Evolutionary conservation across 805 yeast species (phyloP).

Genomic region (Metschnikowia bowlesiae): DNA sequence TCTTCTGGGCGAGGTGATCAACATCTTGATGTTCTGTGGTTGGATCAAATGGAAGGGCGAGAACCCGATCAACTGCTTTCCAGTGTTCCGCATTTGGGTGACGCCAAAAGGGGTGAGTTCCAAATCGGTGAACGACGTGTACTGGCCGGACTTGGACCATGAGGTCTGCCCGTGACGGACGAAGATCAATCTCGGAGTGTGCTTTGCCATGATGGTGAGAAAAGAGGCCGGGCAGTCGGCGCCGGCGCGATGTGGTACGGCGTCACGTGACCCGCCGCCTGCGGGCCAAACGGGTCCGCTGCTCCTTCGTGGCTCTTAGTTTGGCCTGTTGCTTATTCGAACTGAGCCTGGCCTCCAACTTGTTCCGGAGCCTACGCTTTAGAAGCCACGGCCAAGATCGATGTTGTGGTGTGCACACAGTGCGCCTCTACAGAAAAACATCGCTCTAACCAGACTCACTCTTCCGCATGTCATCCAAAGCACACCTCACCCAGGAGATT

Average conservation of each 20-base stretch:
- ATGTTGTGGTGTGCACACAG: neutral
- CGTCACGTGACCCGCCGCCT: neutral
- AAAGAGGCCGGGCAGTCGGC: neutral
- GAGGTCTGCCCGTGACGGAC: conserved; percentile 90
- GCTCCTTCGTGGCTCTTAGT: too few relatives aligned
- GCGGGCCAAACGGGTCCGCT: too few relatives aligned
- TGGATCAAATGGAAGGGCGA: conserved; percentile 52
- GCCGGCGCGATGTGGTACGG: neutral
- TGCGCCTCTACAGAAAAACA: neutral
- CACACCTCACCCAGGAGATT: conserved; percentile 52
- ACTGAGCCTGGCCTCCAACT: neutral
- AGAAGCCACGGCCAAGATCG: neutral
- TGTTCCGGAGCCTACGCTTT: neutral
- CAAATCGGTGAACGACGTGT: conserved; percentile 82
- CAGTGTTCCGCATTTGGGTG: conserved; percentile 70
- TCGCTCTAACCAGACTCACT: neutral
- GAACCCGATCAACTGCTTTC: conserved; percentile 59
- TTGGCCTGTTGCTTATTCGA: neutral
- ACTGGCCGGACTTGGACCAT: conserved; percentile 93
- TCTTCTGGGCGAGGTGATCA: conserved; percentile 75
- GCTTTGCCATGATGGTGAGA: conserved; percentile 10
- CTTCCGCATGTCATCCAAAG: conserved; percentile 20
- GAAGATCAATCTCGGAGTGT: conserved; percentile 63
- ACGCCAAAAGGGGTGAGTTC: conserved; percentile 76
- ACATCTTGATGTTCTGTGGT: conserved; percentile 56